Evolutionary conservation across 73 alveolate species (phyloP), one percentile per base, ranked within the genome.

Genomic region (Paramecium bursaria): DNA sequence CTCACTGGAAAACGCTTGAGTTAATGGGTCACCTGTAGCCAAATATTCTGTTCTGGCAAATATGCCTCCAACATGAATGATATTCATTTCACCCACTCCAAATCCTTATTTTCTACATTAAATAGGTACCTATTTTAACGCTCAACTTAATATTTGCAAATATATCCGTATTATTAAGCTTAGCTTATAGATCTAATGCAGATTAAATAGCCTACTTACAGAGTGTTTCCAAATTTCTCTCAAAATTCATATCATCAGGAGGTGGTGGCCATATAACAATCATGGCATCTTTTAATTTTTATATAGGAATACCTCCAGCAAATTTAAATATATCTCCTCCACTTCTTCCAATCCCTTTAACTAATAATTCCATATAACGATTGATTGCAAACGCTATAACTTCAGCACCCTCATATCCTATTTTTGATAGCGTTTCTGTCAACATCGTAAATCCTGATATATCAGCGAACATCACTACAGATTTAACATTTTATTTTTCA

Each of bases 321-420:
- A 94, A 94, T 87, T 96, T 96, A 46, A 96, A 93, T n/a, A 96
- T 94, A 90, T 96, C 99, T 17, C 99, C 99, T 6, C 99, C 99
- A 87, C 91, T 88, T 60, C 92, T 91, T 10, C 96, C 97, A 25
- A 94, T 88, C 39, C 92, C 91, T 48, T 92, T 87, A 55, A 94
- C 96, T 80, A 94, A 77, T 57, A 92, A 91, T 87, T 96, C 99
- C 97, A 96, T 94, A 75, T 93, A 95, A 49, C 98, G 82, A 87
- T 94, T 95, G 29, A 94, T 88, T 14, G 96, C 92, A 86, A 94
- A 92, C 15, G 99, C 96, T 54, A 95, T 88, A 74, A 91, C 94
- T 79, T 94, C 99, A 39, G 94, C 92, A 5, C 99, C 99, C 47
- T 94, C 92, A 19, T 92, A 76, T 0, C 99, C 99, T 91, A 93